Base-by-base conservation (phyloP, 139 green algal species). In the Coelastrella sp. region DNA sequence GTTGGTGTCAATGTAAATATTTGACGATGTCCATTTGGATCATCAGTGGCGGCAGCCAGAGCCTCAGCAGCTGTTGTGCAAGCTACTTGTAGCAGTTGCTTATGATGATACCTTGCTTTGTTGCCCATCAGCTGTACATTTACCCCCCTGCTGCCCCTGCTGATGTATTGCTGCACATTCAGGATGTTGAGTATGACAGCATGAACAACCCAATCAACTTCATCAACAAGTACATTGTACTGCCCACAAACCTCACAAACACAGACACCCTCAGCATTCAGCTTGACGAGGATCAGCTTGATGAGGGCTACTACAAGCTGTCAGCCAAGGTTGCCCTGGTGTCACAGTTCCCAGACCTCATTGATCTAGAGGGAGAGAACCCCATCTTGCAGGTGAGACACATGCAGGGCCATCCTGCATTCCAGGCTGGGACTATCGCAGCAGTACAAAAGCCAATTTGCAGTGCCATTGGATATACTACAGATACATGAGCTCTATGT, bases 251-350 rank as follows among this genome's bases (percentile, higher is more conserved):
- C 84, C 7, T 75, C 20, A 81, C 19, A 22, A 57, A 68, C 84
- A 65, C 11, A 11, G 84, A 88, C 10, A 81, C 68, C 10, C 74
- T 81, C 49, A 81, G 68, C 84, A 68, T 88, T 81, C 65, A 65
- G 68, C 49, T 88, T 7, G 84, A 88, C 25, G 20, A 80, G 68
- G 84, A 88, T 20, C 10, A 68, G 17, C 84, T 88, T 9, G 84
- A 88, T 68, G 84, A 88, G 84, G 84, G 84, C 8, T 91, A 91
- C 87, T 91, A 87, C 78, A 65, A 86, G 35, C 61, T 91, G 35
- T 87, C 76, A 20, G 87, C 87, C 22, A 79, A 82, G 87, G 27
- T 91, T 0, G 63, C 87, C 7, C 22, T 91, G 61, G 35, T 91
- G 27, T 57, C 61, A 8, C 35, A 87, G 5, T 85, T 82, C 78